These are phyloP conservation scores for Cornus controversa DNA, from an alignment of 148 eudicot genomes.

Conservation along the genomic window DNA sequence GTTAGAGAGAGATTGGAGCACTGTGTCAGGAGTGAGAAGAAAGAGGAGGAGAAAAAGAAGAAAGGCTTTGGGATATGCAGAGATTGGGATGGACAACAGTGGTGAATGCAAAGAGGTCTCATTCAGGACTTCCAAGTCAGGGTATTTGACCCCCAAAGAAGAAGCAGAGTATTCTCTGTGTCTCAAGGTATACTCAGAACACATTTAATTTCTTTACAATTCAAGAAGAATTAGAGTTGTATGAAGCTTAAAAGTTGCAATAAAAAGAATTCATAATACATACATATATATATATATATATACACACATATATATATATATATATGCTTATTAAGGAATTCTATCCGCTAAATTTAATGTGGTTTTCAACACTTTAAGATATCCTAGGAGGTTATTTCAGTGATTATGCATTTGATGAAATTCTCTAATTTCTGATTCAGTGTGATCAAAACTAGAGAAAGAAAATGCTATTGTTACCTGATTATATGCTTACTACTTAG, in stretches of 20 bases:
- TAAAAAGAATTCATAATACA: too few relatives aligned
- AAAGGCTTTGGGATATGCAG: neutral
- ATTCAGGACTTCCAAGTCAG: neutral
- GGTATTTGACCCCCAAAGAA: neutral
- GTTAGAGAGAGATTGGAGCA: conserved; percentile 8
- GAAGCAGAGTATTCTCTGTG: neutral
- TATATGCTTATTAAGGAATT: too few relatives aligned
- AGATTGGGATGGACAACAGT: neutral
- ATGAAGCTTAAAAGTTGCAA: too few relatives aligned
- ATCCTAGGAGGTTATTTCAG: too few relatives aligned
- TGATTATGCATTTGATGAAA: neutral
- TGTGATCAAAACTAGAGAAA: neutral
- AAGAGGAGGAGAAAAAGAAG: conserved; percentile 20
- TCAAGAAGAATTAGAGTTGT: too few relatives aligned
- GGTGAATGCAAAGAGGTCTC: neutral
- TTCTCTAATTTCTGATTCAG: neutral
- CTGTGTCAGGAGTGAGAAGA: conserved; percentile 9
- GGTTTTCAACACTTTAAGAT: too few relatives aligned
- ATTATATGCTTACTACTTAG: too few relatives aligned
- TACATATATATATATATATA: too few relatives aligned
- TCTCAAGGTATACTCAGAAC: neutral
- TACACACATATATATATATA: too few relatives aligned
- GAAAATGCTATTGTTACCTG: too few relatives aligned
- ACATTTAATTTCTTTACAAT: too few relatives aligned
- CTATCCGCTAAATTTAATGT: too few relatives aligned